Percentiles rank a stretch among this genome's conserved stretches.
phyloP scores from a whole-genome alignment of 2,329 filamentous ascomycete species.

The Claviceps sp. region DNA sequence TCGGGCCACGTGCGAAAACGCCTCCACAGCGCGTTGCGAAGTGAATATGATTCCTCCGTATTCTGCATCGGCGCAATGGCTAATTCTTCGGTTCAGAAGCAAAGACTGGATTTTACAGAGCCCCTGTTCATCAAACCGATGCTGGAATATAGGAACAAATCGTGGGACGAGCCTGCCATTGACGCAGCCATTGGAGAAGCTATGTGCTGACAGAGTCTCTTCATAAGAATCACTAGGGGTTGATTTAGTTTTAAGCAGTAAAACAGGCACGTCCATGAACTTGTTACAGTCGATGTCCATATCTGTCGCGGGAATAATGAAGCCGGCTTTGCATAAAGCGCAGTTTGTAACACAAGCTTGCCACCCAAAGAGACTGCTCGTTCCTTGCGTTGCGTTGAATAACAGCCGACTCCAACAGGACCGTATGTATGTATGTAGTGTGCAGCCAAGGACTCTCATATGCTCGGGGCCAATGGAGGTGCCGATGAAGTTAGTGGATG shows the following conservation, averaged over 20 bases:
- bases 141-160: conserved; percentile 68
- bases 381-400: background rate
- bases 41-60: conserved; percentile 78
- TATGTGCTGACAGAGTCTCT: conserved; percentile 35
- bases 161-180: conserved; percentile 41
- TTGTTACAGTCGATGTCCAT: background rate
- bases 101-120: conserved; percentile 38
- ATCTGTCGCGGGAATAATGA: background rate
- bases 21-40: conserved; percentile 72
- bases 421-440: background rate
- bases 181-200: conserved; percentile 3
- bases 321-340: background rate
- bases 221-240: conserved; percentile 59
- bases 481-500: no score
- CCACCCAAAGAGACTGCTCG: background rate
- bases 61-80: conserved; percentile 18
- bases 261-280: conserved; percentile 30
- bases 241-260: conserved; percentile 69
- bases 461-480: background rate
- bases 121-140: conserved; percentile 49
- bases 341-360: background rate
- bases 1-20: conserved; percentile 50
- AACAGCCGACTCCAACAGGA: background rate
- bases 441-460: background rate
- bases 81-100: conserved; percentile 32